Conservation (phyloP, 1,139 yeast genomes). For the Yamadazyma aaseri region DNA sequence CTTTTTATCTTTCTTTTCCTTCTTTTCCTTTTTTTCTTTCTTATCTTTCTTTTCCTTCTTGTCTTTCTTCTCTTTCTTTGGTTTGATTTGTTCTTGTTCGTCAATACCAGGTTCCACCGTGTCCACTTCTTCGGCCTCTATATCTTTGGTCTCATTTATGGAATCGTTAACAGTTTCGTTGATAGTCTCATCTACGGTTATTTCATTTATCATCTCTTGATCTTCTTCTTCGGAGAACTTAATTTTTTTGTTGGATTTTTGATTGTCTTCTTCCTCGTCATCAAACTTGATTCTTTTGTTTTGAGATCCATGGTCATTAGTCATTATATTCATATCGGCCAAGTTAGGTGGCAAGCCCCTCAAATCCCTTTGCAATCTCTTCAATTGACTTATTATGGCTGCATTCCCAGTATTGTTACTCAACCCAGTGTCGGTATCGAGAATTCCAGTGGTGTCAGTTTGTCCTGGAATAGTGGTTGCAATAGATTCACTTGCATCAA, state of each 20-base stretch:
- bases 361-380: conserved; percentile 67
- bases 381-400: conserved; percentile 55
- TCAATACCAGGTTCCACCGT: too few relatives aligned
- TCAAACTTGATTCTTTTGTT: conserved; percentile 31
- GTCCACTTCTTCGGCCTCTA: conserved; percentile 19
- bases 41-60: conserved; percentile 11
- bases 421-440: conserved; percentile 18
- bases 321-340: conserved; percentile 5
- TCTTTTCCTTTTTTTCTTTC: conserved; percentile 16
- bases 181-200: conserved; percentile 11
- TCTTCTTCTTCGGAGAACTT: conserved; percentile 17
- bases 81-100: conserved; percentile 21
- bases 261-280: conserved; percentile 19
- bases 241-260: conserved; percentile 17
- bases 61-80: conserved; percentile 12
- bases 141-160: conserved; percentile 15
- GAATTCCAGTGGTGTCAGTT: conserved; percentile 7
- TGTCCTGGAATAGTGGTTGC: conserved; percentile 21
- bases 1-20: conserved; percentile 17
- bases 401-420: conserved; percentile 26
- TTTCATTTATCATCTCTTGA: conserved; percentile 16
- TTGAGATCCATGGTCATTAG: conserved; percentile 15
- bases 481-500: conserved; percentile 35
- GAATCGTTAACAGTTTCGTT: conserved; percentile 11
- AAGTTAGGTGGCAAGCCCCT: conserved; percentile 65